Evolutionary conservation across 2,329 filamentous ascomycete species (phyloP), one percentile per base, ranked within the genome.

Genomic region (Arthrobotrys musiformis): DNA sequence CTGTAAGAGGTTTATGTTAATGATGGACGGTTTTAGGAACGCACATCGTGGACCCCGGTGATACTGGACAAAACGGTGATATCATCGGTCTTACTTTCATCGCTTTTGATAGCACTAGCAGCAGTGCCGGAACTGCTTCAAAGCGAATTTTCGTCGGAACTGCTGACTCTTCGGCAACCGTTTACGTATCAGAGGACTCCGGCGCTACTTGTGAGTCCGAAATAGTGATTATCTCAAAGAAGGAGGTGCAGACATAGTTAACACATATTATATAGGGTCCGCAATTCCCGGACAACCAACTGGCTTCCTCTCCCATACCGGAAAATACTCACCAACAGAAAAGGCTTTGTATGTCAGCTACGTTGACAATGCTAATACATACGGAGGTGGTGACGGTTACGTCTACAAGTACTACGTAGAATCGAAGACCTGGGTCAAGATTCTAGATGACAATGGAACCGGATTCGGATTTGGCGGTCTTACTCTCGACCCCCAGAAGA

Each of bases 141-240:
- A 86, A 86, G 3, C 84, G 87, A 26, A 89, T 89, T 78, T 89
- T 88, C 76, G 87, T 89, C 0, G 87, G 87, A 40, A 86, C 84
- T 0, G 87, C 87, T 1, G 87, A 88, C 79, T 84, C 79, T 33
- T 86, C 85, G 0, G 83, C 86, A 1, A 88, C 86, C 2, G 84
- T 89, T 13, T 89, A 87, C 79, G 85, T 88, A 0, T 86, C 86
- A 13, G 85, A 85, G n/a, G 85, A 89, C 68, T 87, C 86, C 1
- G 87, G 87, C 4, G 82, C 83, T 28, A 88, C 86, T 7, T 89
- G 87, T 79, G 75, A 37, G 79, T 40, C 24, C 5, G 6, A 9
- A 28, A 6, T 19, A n/a, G 9, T 52, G 1, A 19, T 26, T 9
- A 44, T 15, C 7, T 15, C 17, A 17, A 11, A 2, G 17, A 17